Conservation (phyloP, 108 stramenopile genomes). For the Fistulifera solaris region DNA sequence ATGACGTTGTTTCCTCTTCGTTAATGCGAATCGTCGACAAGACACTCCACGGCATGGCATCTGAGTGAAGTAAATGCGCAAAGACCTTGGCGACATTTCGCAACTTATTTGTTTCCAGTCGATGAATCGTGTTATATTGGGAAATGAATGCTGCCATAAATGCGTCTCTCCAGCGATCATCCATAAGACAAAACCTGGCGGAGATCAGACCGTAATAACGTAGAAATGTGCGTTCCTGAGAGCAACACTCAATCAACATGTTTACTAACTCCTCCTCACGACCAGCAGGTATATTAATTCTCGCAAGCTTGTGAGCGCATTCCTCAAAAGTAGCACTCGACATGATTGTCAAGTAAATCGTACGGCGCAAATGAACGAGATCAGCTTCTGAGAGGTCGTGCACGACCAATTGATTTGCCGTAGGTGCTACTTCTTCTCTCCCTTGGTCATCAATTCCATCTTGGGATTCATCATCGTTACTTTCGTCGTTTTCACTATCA, state of each 20-base stretch:
- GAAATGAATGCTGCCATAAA: slow-evolving; percentile 78
- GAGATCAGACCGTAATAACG: slow-evolving; percentile 93
- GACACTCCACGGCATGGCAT: slow-evolving; percentile 95
- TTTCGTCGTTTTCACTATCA: slow-evolving; percentile 35
- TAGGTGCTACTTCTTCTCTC: neutral
- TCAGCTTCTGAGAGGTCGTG: slow-evolving; percentile 85
- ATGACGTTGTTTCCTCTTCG: slow-evolving; percentile 96
- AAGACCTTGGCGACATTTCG: slow-evolving; percentile 98
- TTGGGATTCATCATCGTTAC: slow-evolving; percentile 28
- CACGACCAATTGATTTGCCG: slow-evolving; percentile 10
- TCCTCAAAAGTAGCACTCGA: slow-evolving; percentile 97
- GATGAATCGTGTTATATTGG: slow-evolving; percentile 91
- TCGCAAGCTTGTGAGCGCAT: slow-evolving; percentile 95
- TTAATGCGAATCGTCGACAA: slow-evolving; percentile 84
- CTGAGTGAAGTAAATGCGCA: slow-evolving; percentile 95
- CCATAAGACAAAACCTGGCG: slow-evolving; percentile 88
- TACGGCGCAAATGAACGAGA: slow-evolving; percentile 93
- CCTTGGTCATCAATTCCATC: slow-evolving; percentile 16
- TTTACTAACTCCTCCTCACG: slow-evolving; percentile 81
- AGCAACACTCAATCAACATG: slow-evolving; percentile 98
- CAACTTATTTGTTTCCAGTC: slow-evolving; percentile 97
- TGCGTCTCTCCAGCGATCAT: slow-evolving; percentile 81
- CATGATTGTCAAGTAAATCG: slow-evolving; percentile 99
- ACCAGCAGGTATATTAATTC: slow-evolving; percentile 88
- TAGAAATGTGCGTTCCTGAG: slow-evolving; percentile 93